Evolutionary conservation across 2,329 filamentous ascomycete genomes (phyloP).

Genomic region (Cladorrhinum sp.): DNA sequence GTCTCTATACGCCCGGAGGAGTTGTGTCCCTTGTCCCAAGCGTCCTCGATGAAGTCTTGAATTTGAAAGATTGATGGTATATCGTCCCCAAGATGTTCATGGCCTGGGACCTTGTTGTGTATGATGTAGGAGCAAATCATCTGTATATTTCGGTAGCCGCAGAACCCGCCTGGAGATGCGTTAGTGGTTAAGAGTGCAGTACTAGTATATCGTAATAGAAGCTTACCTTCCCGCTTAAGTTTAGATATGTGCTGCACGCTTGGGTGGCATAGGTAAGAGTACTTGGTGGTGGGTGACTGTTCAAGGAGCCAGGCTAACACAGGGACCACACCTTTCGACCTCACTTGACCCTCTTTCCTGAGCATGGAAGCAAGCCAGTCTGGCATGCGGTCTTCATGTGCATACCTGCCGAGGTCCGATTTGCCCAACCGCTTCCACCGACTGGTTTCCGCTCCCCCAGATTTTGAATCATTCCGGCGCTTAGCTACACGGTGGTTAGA

Average conservation of each 20-base stretch:
- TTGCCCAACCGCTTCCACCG: conserved; percentile 34
- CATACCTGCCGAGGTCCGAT: conserved; percentile 68
- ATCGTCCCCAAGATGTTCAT: conserved; percentile 55
- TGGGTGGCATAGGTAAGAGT: conserved; percentile 77
- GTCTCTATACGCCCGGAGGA: conserved; percentile 72
- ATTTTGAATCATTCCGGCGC: conserved; percentile 6
- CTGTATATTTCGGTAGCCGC: conserved; percentile 93
- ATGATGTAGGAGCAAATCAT: conserved; percentile 81
- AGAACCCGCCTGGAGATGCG: conserved; percentile 68
- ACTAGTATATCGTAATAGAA: neutral
- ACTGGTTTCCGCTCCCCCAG: neutral
- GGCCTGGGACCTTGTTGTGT: conserved; percentile 53
- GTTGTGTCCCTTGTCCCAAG: conserved; percentile 86
- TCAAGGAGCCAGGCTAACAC: conserved; percentile 62
- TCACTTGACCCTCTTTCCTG: conserved; percentile 53
- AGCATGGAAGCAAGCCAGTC: conserved; percentile 63
- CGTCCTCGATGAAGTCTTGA: conserved; percentile 81
- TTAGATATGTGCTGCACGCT: conserved; percentile 78
- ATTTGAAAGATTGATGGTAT: conserved; percentile 77
- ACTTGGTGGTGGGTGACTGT: conserved; percentile 60
- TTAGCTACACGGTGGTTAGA: conserved; percentile 18
- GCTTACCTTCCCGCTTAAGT: conserved; percentile 65
- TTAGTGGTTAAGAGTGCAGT: neutral
- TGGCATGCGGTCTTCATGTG: conserved; percentile 73
- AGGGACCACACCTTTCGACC: conserved; percentile 51